Base-by-base conservation (phyloP, 2,329 filamentous ascomycete genomes). In the Cercospora zeae-maydis region DNA sequence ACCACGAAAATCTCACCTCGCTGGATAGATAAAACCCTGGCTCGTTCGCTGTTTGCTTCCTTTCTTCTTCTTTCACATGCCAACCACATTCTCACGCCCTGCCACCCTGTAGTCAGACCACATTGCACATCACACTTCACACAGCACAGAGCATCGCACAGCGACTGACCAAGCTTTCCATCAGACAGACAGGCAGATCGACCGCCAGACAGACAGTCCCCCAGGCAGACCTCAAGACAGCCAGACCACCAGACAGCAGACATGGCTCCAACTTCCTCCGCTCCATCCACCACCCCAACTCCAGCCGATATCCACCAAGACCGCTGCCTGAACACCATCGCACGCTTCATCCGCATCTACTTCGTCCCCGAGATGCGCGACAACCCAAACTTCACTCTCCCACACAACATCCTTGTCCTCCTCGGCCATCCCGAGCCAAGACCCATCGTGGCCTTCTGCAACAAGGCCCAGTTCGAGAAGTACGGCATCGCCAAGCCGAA, bases 281-380 rank as follows among this genome's bases (percentile, higher is more conserved):
- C 31, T 31, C 13, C 19, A 54, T 27, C 30, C 27, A 24, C 37
- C 56, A 27, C 21, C 56, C 5, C 27, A 19, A 27, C 45, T 27
- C 31, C 45, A 16, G 42, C 45, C 13, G 27, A 30, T 34, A 30
- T 33, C 57, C 19, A 49, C 57, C 31, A 14, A 19, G n/a, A 19
- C 47, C 57, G 45, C 19, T 59, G 57, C 57, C 33, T 52, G 19
- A 33, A 52, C 16, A 31, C 34, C 47, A 37, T 59, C 11, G 14
- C 33, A 6, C 14, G 14, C 9, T 59, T 52, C 31, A 36, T 59
- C n/a, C 9, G 13, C 19, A 1, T 1, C 45, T 59, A 34, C 47
- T n/a, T 59, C 21, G 19, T 6, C 0, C 33, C 14, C 33, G 16
- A 53, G 19, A n/a, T 33, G 13, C 33, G 19, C 4, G 10, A 13